Percentiles rank a stretch among this genome's conserved stretches.
Conservation (phyloP, 208 protist genomes). For the Crithidia bombi region DNA sequence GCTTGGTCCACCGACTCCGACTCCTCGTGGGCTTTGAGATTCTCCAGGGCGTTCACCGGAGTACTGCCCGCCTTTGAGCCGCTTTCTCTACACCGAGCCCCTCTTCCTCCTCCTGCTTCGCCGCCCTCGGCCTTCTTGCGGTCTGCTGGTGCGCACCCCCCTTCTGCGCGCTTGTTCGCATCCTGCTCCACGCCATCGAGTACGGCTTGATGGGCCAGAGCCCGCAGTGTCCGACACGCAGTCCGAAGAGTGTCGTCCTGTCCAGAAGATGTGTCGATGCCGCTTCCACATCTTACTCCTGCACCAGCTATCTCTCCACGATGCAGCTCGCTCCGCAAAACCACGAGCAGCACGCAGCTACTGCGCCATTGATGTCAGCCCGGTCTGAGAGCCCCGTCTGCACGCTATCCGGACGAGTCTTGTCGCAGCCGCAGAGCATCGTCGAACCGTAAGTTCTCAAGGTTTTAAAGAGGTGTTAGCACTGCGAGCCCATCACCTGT, state of each 20-base stretch:
- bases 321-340: slow-evolving; percentile 92
- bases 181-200: slow-evolving; percentile 24
- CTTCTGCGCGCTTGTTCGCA: slow-evolving; percentile 11
- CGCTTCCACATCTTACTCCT: slow-evolving; percentile 88
- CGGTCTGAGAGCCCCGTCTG: slow-evolving; percentile 76
- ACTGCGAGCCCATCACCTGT: too few species aligned
- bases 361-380: slow-evolving; percentile 46
- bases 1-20: slow-evolving; percentile 6
- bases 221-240: slow-evolving; percentile 53
- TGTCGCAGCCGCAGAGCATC: slow-evolving; percentile 75
- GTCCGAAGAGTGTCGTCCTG: slow-evolving; percentile 69
- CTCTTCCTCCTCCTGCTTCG: too few species aligned
- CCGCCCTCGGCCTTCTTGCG: slow-evolving; percentile 14
- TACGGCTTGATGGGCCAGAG: slow-evolving; percentile 46
- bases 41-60: slow-evolving; percentile 13
- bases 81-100: slow-evolving; percentile 18
- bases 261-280: slow-evolving; percentile 59
- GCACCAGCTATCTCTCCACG: slow-evolving; percentile 90
- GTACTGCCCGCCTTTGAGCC: not conserved
- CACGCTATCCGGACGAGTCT: slow-evolving; percentile 61
- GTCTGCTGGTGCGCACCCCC: not conserved
- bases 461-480: too few species aligned
- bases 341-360: slow-evolving; percentile 80
- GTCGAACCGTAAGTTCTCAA: too few species aligned
- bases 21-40: slow-evolving; percentile 7